These are phyloP conservation scores for Hemileccinum impolitum DNA, from an alignment of 768 basidiomycete species.

Conservation along the genomic window DNA sequence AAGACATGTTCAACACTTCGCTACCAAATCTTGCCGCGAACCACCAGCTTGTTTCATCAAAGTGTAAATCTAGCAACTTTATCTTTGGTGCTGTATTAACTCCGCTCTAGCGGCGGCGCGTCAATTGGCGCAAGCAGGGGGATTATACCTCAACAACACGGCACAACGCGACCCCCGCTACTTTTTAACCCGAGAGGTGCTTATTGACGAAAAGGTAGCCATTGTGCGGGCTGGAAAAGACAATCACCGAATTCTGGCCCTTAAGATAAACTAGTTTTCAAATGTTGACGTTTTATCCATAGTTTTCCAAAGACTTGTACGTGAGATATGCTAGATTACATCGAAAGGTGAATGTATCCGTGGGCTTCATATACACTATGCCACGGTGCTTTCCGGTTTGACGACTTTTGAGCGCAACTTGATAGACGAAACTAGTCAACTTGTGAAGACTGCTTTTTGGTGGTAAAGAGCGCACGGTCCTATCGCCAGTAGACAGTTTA, in stretches of 20 bases:
- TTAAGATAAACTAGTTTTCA: conserved; percentile 19
- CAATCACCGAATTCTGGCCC: conserved; percentile 55
- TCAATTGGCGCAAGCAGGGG: conserved; percentile 58
- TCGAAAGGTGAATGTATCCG: not conserved
- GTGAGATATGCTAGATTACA: conserved; percentile 12
- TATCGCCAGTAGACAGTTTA: conserved; percentile 9
- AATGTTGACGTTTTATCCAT: not conserved
- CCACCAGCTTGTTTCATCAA: conserved; percentile 58
- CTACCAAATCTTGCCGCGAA: conserved; percentile 60
- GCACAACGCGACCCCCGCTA: conserved; percentile 50
- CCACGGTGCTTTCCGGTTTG: not conserved
- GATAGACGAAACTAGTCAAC: not conserved
- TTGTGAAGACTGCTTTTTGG: conserved; percentile 2
- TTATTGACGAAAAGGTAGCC: conserved; percentile 60
- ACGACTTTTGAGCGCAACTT: not conserved
- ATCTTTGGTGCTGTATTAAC: conserved; percentile 5
- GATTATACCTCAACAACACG: conserved; percentile 69
- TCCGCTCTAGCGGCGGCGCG: conserved; percentile 57
- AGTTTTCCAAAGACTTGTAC: not conserved
- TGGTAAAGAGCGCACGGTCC: conserved; percentile 23
- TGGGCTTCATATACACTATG: not conserved
- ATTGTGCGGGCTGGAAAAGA: conserved; percentile 76
- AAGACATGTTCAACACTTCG: conserved; percentile 50
- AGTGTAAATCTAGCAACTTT: conserved; percentile 43
- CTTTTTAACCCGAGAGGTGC: conserved; percentile 39